Base-by-base conservation (phyloP, 2,329 filamentous ascomycete species). In the Seiridium unicorne region DNA sequence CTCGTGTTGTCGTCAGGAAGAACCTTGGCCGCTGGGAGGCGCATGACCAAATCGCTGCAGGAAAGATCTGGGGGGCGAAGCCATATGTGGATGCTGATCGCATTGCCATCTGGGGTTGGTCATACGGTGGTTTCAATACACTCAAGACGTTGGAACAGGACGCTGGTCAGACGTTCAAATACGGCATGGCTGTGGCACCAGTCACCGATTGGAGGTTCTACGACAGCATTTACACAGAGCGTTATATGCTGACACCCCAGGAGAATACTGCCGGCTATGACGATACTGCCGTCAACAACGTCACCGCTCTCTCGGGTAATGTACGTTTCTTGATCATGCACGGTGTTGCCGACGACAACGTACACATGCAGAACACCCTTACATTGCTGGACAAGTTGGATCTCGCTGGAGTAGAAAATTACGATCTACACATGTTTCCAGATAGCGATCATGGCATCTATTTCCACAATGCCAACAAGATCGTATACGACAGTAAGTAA, bases 151-250 rank as follows among this genome's bases (percentile, higher is more conserved):
- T 99, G 10, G 95, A 99, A 79, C 84, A 87, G 63, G 95, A 99
- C 72, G 94, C 87, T 7, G 95, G 96, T 4, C 74, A 86, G 70
- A 98, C 93, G 0, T 99, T 97, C 79, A 89, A 89, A 64, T 99
- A 99, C 73, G 96, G 95, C 67, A 97, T 99, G 91, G 93, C 96
- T 5, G 96, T 99, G 56, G 95, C 95, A 1, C 95, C 95, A 18
- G 95, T 99, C n/a, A 98, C 94, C 0, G 93, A 99, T 75, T 99
- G 95, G 95, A 85, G 90, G 60, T 97, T 90, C 76, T 99, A 99
- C 77, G 91, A 97, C 77, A 91, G 88, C 61, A 89, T 97, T 69
- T 97, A 97, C 79, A 96, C 93, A 0, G 93, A 97, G 77, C 88
- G 95, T 42, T 99, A 98, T 77, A 99, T 99, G 96, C 90, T 93